Conservation (phyloP, 805 yeast species). For the Candida incommunis region DNA sequence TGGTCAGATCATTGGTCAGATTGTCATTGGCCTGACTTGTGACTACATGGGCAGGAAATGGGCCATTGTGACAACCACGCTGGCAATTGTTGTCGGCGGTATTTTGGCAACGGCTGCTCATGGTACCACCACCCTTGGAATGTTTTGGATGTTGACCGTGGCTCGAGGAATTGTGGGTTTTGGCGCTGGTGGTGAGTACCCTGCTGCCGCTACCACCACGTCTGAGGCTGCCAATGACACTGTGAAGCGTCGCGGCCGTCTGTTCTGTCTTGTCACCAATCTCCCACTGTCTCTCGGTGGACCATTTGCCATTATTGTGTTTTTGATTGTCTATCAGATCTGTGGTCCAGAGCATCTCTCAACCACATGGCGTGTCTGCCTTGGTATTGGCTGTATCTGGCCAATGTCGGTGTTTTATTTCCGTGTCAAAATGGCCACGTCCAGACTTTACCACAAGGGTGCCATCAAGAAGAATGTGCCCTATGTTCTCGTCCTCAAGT, state of each 20-base stretch:
- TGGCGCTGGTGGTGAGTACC: conserved; percentile 70
- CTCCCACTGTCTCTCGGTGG: conserved; percentile 65
- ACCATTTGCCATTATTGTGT: conserved; percentile 57
- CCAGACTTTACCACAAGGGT: conserved; percentile 46
- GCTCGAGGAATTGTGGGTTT: conserved; percentile 64
- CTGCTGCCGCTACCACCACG: conserved; percentile 53
- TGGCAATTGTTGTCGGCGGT: conserved; percentile 49
- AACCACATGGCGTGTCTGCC: conserved; percentile 58
- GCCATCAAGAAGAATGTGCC: conserved; percentile 41
- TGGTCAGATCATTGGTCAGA: conserved; percentile 60
- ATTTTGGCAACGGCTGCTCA: conserved; percentile 57
- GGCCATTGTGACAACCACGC: conserved; percentile 54
- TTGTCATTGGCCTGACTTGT: conserved; percentile 47
- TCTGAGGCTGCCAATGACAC: conserved; percentile 61
- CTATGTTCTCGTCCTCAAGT: conserved; percentile 49
- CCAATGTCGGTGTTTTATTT: conserved; percentile 62
- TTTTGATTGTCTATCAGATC: conserved; percentile 54
- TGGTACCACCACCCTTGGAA: conserved; percentile 41
- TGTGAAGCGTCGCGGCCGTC: conserved; percentile 45
- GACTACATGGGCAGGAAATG: conserved; percentile 53
- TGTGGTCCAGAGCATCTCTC: conserved; percentile 24
- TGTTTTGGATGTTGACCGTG: conserved; percentile 69
- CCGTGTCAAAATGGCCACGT: conserved; percentile 54
- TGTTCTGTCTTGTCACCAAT: conserved; percentile 53
- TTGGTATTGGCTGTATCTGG: conserved; percentile 62